Base-by-base conservation (phyloP, 768 basidiomycete species). In the Lenzites betulinus region DNA sequence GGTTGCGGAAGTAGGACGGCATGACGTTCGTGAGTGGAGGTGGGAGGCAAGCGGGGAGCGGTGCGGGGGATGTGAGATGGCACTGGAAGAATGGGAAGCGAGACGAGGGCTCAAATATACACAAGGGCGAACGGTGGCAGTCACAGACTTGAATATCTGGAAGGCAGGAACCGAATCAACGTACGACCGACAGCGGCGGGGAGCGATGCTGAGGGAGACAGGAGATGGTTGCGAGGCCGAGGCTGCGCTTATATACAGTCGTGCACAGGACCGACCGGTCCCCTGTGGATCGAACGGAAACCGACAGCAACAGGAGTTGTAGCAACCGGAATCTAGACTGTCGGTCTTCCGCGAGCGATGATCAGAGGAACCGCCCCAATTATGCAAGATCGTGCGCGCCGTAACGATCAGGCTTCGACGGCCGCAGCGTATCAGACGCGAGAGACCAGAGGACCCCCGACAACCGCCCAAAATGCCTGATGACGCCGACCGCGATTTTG, bases 1-100 rank as follows among this genome's bases (percentile, higher is more conserved):
- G 71, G 60, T 70, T 80, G 61, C 82, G 82, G 59, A 84, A 67
- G 73, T 81, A 80, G 35, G 82, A 78, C 51, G 81, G 76, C 82
- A 83, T 83, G 58, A 55, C 64, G 53, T 39, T 39, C 38, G 15
- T 39, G 38, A 39, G 54, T 53, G 38, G 28, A 22, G 12, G 9
- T 46, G 26, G n/a, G 52, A 53, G 54, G 15, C 54, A 44, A 12
- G 28, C 36, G n/a, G 22, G 44, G 54, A 22, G 42, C 39, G 49
- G 11, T 25, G 54, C 47, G 44, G 49, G n/a, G 41, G 58, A 18
- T 53, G 52, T 43, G 51, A 46, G 57, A 39, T 30, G 47, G 49
- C 48, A 56, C 60, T 41, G 52, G 48, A 33, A 35, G 43, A 53
- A 51, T 41, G 47, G 22, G 54, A 48, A 48, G 39, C 42, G 49